Evolutionary conservation across 1,284 basidiomycete species (phyloP).

Genomic region (Ganoderma resinaceum): DNA sequence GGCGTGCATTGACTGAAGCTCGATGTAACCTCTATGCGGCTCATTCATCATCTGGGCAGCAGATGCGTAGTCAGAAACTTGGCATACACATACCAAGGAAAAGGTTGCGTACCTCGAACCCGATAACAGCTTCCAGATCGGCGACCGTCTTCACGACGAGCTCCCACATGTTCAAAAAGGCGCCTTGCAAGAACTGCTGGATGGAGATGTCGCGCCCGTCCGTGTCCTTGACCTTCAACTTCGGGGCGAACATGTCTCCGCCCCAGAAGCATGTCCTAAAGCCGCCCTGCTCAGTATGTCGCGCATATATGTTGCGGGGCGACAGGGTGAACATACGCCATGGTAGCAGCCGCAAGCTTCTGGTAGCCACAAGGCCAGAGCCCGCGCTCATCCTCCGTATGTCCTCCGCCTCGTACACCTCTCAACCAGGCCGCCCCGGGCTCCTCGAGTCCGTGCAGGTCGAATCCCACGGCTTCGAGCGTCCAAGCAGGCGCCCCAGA

Average conservation of each 20-base stretch:
- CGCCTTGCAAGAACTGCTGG: constrained; percentile 85
- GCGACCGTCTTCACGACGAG: constrained; percentile 74
- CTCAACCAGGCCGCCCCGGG: constrained; percentile 86
- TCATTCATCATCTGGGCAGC: constrained; percentile 87
- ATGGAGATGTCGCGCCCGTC: constrained; percentile 65
- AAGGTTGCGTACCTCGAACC: constrained; percentile 74
- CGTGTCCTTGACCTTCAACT: constrained; percentile 60
- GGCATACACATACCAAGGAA: neutral
- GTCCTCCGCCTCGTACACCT: constrained; percentile 79
- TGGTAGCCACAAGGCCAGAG: constrained; percentile 93
- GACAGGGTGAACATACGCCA: constrained; percentile 67
- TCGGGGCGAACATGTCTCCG: constrained; percentile 85
- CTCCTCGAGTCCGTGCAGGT: constrained; percentile 77
- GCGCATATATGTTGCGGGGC: neutral
- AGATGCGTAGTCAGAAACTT: neutral
- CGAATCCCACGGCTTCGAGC: constrained; percentile 80
- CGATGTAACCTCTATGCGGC: constrained; percentile 93
- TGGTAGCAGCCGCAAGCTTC: constrained; percentile 87
- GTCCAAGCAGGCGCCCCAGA: constrained; percentile 96
- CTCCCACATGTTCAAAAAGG: constrained; percentile 84
- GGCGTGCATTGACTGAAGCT: constrained; percentile 80
- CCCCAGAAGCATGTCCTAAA: constrained; percentile 87
- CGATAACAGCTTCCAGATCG: constrained; percentile 81
- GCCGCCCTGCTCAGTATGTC: neutral
- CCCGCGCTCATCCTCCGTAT: constrained; percentile 76